phyloP scores from a whole-genome alignment of 2,329 filamentous ascomycete genomes.

The Cladophialophora chaetospira region DNA sequence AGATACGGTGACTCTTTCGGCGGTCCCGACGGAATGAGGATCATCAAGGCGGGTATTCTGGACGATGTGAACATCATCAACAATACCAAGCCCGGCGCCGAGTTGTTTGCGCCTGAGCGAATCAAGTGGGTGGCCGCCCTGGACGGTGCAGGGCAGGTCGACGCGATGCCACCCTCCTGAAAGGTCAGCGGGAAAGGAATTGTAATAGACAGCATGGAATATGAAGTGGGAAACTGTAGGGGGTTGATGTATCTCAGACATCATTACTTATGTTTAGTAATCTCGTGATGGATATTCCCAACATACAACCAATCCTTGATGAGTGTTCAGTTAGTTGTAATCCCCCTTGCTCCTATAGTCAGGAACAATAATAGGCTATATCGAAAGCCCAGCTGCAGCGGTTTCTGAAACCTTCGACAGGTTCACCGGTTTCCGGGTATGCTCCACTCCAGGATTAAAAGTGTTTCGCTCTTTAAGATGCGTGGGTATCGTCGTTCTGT shows the following conservation, averaged over 20 bases:
- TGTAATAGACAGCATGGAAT: not conserved
- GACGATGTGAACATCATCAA: slow-evolving; percentile 38
- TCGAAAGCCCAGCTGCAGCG: slow-evolving; percentile 6
- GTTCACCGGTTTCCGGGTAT: not conserved
- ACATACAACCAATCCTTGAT: not conserved
- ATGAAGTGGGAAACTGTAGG: not conserved
- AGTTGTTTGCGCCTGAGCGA: slow-evolving; percentile 36
- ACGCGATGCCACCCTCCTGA: slow-evolving; percentile 23
- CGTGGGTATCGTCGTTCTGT: slow-evolving; percentile 29
- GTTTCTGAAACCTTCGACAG: not conserved
- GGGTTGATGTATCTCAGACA: slow-evolving; percentile 1
- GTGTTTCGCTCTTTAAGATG: slow-evolving; percentile 19
- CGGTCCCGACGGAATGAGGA: slow-evolving; percentile 35
- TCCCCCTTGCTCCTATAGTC: not conserved
- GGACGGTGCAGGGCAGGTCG: slow-evolving; percentile 25
- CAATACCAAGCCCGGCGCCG: slow-evolving; percentile 35
- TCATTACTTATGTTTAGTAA: slow-evolving; percentile 2
- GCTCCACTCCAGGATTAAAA: slow-evolving; percentile 10
- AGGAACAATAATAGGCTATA: slow-evolving; percentile 4
- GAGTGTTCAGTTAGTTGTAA: not conserved
- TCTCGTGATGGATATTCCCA: not conserved
- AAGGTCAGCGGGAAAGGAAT: not conserved
- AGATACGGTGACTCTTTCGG: slow-evolving; percentile 33
- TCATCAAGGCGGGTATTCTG: slow-evolving; percentile 42
- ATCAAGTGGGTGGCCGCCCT: slow-evolving; percentile 22